Evolutionary conservation across 2,329 filamentous ascomycete species (phyloP).

Genomic region (Pseudogymnoascus sp.): DNA sequence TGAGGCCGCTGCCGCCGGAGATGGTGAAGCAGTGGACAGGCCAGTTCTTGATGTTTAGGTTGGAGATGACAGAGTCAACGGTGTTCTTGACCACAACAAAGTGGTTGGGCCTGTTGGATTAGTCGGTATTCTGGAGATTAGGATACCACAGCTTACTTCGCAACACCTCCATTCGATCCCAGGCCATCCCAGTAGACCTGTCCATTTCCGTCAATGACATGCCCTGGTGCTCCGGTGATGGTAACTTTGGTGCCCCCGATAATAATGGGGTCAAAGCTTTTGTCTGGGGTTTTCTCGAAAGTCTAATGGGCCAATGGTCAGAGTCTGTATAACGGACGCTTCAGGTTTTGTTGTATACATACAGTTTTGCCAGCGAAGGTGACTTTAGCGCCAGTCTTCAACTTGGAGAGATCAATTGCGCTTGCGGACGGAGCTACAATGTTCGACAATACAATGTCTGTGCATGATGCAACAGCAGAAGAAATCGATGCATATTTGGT

Average conservation of each 20-base stretch:
- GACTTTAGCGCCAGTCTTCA: slow-evolving; percentile 44
- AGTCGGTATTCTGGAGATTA: background rate
- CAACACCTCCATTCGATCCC: slow-evolving; percentile 48
- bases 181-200: slow-evolving; percentile 53
- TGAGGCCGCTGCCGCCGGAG: slow-evolving; percentile 36
- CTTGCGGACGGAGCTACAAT: slow-evolving; percentile 49
- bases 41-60: slow-evolving; percentile 45
- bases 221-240: slow-evolving; percentile 44
- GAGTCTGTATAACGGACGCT: slow-evolving; percentile 48
- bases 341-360: slow-evolving; percentile 52
- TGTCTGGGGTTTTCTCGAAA: slow-evolving; percentile 24
- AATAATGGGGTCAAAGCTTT: slow-evolving; percentile 28
- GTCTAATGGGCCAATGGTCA: slow-evolving; percentile 36
- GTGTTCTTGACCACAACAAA: slow-evolving; percentile 51
- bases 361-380: slow-evolving; percentile 59
- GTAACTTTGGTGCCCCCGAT: slow-evolving; percentile 50
- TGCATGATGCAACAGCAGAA: slow-evolving; percentile 43
- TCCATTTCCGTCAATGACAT: slow-evolving; percentile 49
- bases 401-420: slow-evolving; percentile 49
- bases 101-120: slow-evolving; percentile 48
- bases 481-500: slow-evolving; percentile 41
- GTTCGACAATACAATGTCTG: slow-evolving; percentile 44
- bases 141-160: background rate
- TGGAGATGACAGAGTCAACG: slow-evolving; percentile 40
- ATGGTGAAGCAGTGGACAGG: slow-evolving; percentile 46